phyloP scores from a whole-genome alignment of 2,329 filamentous ascomycete species.

The Scopulariopsis brevicaulis region DNA sequence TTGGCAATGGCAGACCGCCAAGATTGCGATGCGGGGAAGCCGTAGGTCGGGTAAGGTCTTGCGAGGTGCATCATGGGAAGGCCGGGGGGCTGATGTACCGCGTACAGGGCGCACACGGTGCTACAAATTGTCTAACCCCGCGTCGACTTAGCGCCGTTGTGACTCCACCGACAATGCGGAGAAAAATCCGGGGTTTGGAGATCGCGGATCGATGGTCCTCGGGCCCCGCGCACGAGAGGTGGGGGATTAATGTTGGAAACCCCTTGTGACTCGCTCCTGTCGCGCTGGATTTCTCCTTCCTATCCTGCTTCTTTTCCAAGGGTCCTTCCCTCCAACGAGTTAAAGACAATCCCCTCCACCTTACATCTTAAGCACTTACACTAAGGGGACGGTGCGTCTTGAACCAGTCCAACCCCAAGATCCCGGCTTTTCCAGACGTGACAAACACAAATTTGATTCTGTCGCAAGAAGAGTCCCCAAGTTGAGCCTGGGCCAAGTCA shows the following conservation, averaged over 20 bases:
- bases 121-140: neutral
- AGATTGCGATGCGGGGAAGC: neutral
- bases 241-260: neutral
- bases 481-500: neutral
- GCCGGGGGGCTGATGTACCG: neutral
- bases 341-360: neutral
- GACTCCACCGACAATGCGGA: neutral
- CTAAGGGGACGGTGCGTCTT: neutral
- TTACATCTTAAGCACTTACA: neutral
- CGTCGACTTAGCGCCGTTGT: neutral
- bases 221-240: neutral
- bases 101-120: neutral
- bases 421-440: neutral
- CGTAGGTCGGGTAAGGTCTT: neutral
- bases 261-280: neutral
- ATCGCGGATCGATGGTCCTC: neutral
- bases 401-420: neutral
- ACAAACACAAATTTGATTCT: neutral
- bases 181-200: neutral
- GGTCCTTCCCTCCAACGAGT: neutral
- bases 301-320: neutral
- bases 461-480: neutral
- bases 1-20: neutral
- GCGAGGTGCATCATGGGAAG: neutral
- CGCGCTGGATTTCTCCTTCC: neutral